Base-by-base conservation (phyloP, 805 yeast genomes). In the Naumovozyma baii region DNA sequence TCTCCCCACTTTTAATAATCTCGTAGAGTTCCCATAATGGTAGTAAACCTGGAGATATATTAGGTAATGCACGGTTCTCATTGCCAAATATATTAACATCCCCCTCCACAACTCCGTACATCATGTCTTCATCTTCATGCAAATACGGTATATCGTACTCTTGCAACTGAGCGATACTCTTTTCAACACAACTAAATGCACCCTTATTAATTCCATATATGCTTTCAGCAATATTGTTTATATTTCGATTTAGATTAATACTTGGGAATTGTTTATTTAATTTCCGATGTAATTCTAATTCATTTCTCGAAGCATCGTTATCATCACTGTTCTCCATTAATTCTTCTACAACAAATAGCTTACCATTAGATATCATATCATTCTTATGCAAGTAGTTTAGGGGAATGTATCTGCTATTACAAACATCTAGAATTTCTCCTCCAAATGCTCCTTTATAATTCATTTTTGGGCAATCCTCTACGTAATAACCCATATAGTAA, bases 401-500 rank as follows among this genome's bases (percentile, higher is more conserved):
- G 1, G 57, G 48, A 17, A 68, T 62, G 49, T 64, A 79, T 18
- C 62, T 56, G 36, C 67, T 64, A 37, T 67, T 71, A 40, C 69
- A 62, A 13, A 76, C 59, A 51, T 83, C 87, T 34, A 81, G 55
- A 3, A 83, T 51, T 47, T 81, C 82, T 3, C 88, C 92, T 1
- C 90, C 90, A 59, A 81, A 86, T 44, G 76, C 73, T 19, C 71
- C 76, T 60, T 87, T 87, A 54, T 88, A 88, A 35, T 65, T 68
- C 95, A 87, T 86, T 59, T 87, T 87, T 1, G 64, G 68, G 56
- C 95, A 84, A 47, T 81, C 87, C 3, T 78, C 78, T 34, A 85
- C 76, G 52, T 78, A 87, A 48, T 76, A 84, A 0, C 96, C 96
- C 61, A 87, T 54, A 50, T 83, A 83, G 54, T 86, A 84, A 3